phyloP scores from a whole-genome alignment of 805 yeast species.

The Sugiyamaella valdiviana region DNA sequence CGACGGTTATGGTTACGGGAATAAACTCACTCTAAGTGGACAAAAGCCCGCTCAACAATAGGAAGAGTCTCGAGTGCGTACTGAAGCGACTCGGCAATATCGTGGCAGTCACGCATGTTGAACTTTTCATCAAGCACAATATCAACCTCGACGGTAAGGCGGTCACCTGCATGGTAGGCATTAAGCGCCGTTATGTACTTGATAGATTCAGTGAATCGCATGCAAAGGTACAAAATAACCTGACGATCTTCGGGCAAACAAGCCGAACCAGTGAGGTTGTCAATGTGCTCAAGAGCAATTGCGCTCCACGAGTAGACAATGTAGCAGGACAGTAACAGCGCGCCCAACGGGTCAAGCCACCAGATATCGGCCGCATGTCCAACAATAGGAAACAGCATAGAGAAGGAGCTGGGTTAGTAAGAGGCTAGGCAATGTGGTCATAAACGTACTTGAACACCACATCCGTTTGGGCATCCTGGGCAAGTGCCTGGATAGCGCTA shows the following conservation, averaged over 20 bases:
- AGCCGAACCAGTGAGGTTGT: constrained; percentile 67
- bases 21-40: constrained; percentile 50
- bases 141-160: constrained; percentile 70
- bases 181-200: constrained; percentile 57
- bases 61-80: constrained; percentile 75
- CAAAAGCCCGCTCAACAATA: constrained; percentile 73
- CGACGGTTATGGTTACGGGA: neutral
- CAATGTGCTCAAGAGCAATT: constrained; percentile 65
- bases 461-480: constrained; percentile 79
- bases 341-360: constrained; percentile 77
- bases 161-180: constrained; percentile 75
- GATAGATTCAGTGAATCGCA: constrained; percentile 63
- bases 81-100: constrained; percentile 74
- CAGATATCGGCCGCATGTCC: constrained; percentile 50
- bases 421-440: neutral
- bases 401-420: constrained; percentile 46
- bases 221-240: constrained; percentile 59
- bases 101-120: constrained; percentile 63
- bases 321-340: constrained; percentile 54
- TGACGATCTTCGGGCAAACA: constrained; percentile 59
- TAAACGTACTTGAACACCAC: constrained; percentile 43
- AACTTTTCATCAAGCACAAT: constrained; percentile 49
- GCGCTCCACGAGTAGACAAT: constrained; percentile 57
- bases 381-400: constrained; percentile 60
- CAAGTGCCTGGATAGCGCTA: constrained; percentile 67